phyloP scores from a whole-genome alignment of 352 stramenopile genomes.

The Phytophthora podocarpi region DNA sequence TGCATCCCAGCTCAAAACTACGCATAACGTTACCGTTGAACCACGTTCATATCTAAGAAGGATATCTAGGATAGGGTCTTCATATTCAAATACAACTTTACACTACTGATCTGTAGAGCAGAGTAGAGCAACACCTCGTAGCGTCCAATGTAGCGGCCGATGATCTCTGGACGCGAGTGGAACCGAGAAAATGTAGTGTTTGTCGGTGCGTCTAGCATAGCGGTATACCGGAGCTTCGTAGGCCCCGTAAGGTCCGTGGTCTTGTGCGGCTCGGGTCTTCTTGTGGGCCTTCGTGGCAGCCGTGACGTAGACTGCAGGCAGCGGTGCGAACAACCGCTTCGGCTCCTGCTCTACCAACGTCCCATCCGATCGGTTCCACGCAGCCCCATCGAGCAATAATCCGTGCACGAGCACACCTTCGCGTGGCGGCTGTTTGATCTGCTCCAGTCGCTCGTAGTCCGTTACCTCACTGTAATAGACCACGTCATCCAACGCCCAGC shows the following conservation, averaged over 20 bases:
- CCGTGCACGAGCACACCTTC: constrained; percentile 83
- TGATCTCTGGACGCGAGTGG: constrained; percentile 76
- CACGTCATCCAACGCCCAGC: constrained; percentile 81
- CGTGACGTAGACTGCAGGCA: constrained; percentile 83
- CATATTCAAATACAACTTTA: background rate
- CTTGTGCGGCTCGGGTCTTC: constrained; percentile 66
- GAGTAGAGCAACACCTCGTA: constrained; percentile 77
- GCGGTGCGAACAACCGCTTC: constrained; percentile 68
- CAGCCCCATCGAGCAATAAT: constrained; percentile 70
- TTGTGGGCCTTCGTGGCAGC: constrained; percentile 77
- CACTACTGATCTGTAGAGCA: constrained; percentile 62
- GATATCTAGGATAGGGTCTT: background rate
- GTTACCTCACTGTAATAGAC: constrained; percentile 85
- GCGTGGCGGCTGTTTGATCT: constrained; percentile 74
- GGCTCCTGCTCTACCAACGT: constrained; percentile 82
- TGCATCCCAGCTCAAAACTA: no score
- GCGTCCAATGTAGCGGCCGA: constrained; percentile 76
- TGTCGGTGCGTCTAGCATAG: constrained; percentile 76
- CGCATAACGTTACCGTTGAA: no score
- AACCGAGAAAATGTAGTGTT: constrained; percentile 81
- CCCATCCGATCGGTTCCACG: constrained; percentile 73
- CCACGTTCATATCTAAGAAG: no score
- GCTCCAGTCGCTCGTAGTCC: constrained; percentile 78
- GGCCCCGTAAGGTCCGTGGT: constrained; percentile 78
- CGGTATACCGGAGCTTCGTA: constrained; percentile 84